phyloP scores from a whole-genome alignment of 2,329 filamentous ascomycete genomes.

The Chaetothyriales sp. region DNA sequence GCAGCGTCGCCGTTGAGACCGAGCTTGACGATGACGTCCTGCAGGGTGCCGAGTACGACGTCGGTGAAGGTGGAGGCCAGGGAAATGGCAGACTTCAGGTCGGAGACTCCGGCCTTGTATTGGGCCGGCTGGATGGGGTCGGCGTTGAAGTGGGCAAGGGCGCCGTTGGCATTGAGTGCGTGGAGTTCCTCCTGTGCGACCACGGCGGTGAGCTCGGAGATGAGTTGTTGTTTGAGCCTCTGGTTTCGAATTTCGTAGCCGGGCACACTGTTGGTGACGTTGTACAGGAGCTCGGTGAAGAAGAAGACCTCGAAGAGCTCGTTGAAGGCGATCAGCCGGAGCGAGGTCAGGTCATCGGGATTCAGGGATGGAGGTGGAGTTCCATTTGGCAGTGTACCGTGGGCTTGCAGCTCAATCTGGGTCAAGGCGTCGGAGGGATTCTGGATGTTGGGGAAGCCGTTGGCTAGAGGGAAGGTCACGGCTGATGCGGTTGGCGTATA shows the following conservation, averaged over 20 bases:
- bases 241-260: conserved; percentile 40
- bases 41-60: conserved; percentile 54
- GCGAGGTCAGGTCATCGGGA: conserved; percentile 35
- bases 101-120: conserved; percentile 35
- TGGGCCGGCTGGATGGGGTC: conserved; percentile 47
- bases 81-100: conserved; percentile 44
- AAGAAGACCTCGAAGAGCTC: conserved; percentile 61
- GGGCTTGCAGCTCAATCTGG: conserved; percentile 41
- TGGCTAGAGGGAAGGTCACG: conserved; percentile 10
- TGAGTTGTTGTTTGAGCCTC: conserved; percentile 27
- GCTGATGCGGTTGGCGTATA: not conserved
- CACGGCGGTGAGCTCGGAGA: conserved; percentile 39
- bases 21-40: conserved; percentile 40
- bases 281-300: conserved; percentile 50
- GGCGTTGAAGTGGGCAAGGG: conserved; percentile 36
- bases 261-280: conserved; percentile 40
- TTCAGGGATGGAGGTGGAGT: conserved; percentile 40
- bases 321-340: conserved; percentile 56
- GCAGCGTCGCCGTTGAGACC: conserved; percentile 36
- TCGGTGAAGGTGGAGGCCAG: conserved; percentile 55
- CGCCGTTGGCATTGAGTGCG: conserved; percentile 45
- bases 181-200: conserved; percentile 56
- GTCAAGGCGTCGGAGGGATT: conserved; percentile 37
- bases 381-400: conserved; percentile 48
- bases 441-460: conserved; percentile 47